A percentile compares a stretch with the other conserved stretches of the same genome.
Conservation (phyloP, 2,329 filamentous ascomycete species). For the Pyricularia sp. region DNA sequence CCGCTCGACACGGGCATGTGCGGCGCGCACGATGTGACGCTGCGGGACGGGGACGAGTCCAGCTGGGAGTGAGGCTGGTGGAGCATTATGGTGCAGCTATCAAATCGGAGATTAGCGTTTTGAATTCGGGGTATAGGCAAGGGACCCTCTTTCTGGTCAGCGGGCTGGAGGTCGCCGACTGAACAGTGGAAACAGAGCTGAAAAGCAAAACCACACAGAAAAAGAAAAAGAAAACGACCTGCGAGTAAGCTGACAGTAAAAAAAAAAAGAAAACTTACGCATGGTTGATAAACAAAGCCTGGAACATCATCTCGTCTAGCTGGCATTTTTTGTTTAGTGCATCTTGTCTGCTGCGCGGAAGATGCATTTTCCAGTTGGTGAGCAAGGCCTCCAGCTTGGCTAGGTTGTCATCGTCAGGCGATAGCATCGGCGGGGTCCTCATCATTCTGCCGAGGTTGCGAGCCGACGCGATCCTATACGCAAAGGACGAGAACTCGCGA, state of each 20-base stretch:
- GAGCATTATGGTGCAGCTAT: slow-evolving; percentile 58
- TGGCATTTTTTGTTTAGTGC: slow-evolving; percentile 60
- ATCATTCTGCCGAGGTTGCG: slow-evolving; percentile 73
- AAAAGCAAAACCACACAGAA: background rate
- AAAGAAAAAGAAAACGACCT: background rate
- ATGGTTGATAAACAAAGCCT: slow-evolving; percentile 71
- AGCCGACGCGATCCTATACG: slow-evolving; percentile 74
- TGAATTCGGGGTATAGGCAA: slow-evolving; percentile 9
- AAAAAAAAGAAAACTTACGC: slow-evolving; percentile 28
- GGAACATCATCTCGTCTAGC: slow-evolving; percentile 85
- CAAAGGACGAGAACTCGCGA: slow-evolving; percentile 70
- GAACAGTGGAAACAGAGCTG: background rate
- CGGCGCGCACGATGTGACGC: slow-evolving; percentile 58
- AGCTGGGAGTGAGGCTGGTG: slow-evolving; percentile 74
- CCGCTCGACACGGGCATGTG: slow-evolving; percentile 41
- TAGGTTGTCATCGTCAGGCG: slow-evolving; percentile 43
- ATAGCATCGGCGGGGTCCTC: slow-evolving; percentile 39
- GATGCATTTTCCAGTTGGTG: slow-evolving; percentile 69
- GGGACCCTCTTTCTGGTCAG: background rate
- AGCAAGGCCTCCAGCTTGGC: slow-evolving; percentile 41
- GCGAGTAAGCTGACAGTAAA: background rate
- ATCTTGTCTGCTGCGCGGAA: slow-evolving; percentile 63
- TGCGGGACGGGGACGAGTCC: slow-evolving; percentile 47
- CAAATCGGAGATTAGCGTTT: background rate
- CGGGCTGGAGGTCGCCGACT: background rate